phyloP scores from a whole-genome alignment of 768 basidiomycete species.

The Lyophyllum shimeji region DNA sequence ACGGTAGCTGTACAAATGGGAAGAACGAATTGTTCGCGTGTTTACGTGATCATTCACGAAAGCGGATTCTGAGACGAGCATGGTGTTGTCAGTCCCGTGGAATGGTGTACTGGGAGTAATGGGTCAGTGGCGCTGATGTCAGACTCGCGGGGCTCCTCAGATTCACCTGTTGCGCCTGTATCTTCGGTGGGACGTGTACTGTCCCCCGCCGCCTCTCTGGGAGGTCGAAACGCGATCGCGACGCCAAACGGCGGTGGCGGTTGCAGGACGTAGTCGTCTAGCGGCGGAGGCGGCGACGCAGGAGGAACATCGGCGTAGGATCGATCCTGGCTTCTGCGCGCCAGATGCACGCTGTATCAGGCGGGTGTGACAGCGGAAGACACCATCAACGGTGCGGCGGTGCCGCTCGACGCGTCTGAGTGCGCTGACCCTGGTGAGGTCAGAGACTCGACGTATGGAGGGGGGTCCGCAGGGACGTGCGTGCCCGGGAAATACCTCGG shows the following conservation, averaged over 20 bases:
- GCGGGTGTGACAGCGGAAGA: neutral
- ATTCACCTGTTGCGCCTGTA: neutral
- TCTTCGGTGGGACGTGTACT: neutral
- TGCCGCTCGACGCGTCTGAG: constrained; percentile 7
- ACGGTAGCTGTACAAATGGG: neutral
- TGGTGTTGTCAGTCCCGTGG: neutral
- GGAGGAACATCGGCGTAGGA: constrained; percentile 33
- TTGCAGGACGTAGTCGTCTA: constrained; percentile 8
- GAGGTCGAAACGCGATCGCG: neutral
- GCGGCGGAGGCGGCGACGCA: constrained; percentile 21
- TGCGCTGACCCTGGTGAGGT: constrained; percentile 16
- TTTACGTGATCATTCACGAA: neutral
- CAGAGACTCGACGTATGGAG: constrained; percentile 33
- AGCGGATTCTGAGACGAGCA: neutral
- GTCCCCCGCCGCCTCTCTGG: neutral
- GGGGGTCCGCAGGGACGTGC: constrained; percentile 37
- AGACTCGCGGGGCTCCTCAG: neutral
- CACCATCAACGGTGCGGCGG: neutral
- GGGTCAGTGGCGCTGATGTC: neutral
- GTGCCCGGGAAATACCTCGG: constrained; percentile 61
- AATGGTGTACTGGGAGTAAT: neutral
- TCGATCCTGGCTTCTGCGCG: neutral
- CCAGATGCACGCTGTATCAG: neutral
- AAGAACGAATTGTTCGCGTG: neutral
- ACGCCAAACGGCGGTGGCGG: constrained; percentile 8